Evolutionary conservation across 2,329 filamentous ascomycete species (phyloP).

Genomic region (Beauveria pseudobassiana): DNA sequence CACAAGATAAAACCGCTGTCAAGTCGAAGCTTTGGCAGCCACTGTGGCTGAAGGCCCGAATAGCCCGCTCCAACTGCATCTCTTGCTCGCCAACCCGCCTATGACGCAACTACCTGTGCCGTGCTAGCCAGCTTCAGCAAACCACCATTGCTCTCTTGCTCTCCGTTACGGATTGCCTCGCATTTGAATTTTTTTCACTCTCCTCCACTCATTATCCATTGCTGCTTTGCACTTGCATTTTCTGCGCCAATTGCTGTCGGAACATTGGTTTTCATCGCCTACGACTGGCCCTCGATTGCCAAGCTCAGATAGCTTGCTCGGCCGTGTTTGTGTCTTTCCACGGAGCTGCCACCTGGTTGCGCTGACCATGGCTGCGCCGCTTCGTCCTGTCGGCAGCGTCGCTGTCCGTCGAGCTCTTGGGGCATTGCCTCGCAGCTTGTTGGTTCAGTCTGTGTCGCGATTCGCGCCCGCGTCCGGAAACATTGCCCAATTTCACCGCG

Average conservation of each 20-base stretch:
- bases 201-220: not conserved
- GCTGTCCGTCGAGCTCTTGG: not conserved
- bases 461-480: slow-evolving; percentile 22
- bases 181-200: not conserved
- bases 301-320: not conserved
- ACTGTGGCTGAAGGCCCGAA: not conserved
- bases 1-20: not conserved
- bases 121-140: slow-evolving; percentile 6
- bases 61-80: not conserved
- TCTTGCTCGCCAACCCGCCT: not conserved
- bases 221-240: not conserved
- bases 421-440: slow-evolving; percentile 34
- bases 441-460: slow-evolving; percentile 47
- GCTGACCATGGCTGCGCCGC: slow-evolving; percentile 4
- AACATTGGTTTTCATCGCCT: not conserved
- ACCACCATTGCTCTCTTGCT: not conserved
- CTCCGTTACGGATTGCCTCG: not conserved
- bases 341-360: not conserved
- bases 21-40: not conserved
- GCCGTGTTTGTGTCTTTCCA: not conserved
- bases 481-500: not conserved
- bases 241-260: not conserved
- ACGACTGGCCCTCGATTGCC: not conserved
- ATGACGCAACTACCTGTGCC: slow-evolving; percentile 11
- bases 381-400: slow-evolving; percentile 1